These are phyloP conservation scores for Musa beccarii DNA, from an alignment of 176 grass and related monocot species.

Conservation along the genomic window DNA sequence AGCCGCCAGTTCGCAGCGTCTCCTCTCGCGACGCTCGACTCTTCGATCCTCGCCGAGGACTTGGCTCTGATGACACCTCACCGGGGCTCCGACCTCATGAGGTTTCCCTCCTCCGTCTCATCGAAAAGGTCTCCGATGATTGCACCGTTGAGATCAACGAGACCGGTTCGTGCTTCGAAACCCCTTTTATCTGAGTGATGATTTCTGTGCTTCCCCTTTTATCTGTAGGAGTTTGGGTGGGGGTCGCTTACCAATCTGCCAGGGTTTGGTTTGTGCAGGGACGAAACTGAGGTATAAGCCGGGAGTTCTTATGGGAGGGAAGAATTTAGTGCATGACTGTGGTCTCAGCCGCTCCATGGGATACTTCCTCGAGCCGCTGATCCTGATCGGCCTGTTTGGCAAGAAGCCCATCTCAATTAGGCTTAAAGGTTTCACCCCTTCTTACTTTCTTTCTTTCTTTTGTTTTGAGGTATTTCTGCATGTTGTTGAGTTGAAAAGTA, in stretches of 20 bases:
- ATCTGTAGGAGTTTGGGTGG: background rate
- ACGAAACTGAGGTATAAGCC: conserved; percentile 70
- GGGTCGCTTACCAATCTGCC: no score
- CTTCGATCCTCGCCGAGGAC: conserved; percentile 54
- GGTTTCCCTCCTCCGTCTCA: conserved; percentile 68
- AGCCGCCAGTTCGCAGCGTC: conserved; percentile 56
- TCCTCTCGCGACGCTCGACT: conserved; percentile 67
- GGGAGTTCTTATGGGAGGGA: conserved; percentile 55
- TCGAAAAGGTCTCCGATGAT: conserved; percentile 73
- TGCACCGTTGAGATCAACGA: conserved; percentile 67
- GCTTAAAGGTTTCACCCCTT: conserved; percentile 50
- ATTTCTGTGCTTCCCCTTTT: background rate
- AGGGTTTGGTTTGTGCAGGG: conserved; percentile 29
- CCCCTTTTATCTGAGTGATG: background rate
- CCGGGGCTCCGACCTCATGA: conserved; percentile 68
- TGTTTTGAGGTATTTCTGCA: background rate
- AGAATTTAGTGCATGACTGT: conserved; percentile 57
- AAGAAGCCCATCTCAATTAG: conserved; percentile 44
- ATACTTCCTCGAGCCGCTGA: conserved; percentile 73
- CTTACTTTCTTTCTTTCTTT: background rate
- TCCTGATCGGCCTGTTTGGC: conserved; percentile 64
- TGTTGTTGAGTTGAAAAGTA: no score
- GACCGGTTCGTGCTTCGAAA: conserved; percentile 28
- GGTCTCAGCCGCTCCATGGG: conserved; percentile 64
- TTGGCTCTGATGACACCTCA: conserved; percentile 45